Evolutionary conservation across 2,329 filamentous ascomycete species (phyloP).

Genomic region (Didymosphaeria variabile): DNA sequence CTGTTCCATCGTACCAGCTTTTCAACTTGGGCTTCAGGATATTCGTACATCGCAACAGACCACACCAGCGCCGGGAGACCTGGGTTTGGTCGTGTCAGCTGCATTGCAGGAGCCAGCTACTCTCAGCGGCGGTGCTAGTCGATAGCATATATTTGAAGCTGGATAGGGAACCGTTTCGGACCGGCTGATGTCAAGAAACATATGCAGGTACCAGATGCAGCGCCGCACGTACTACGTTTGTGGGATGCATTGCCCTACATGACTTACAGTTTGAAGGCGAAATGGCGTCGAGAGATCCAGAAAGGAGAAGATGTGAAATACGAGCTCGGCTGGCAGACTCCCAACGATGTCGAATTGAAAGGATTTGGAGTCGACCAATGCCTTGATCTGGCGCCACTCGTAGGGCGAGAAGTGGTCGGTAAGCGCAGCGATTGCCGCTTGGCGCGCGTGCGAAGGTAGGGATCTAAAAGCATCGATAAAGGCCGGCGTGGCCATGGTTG

Average conservation of each 20-base stretch:
- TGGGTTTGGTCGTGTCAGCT: conserved; percentile 19
- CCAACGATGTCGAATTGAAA: conserved; percentile 48
- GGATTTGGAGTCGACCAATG: conserved; percentile 25
- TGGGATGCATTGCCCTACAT: not conserved
- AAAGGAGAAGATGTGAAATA: conserved; percentile 45
- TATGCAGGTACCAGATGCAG: conserved; percentile 2
- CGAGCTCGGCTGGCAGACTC: conserved; percentile 50
- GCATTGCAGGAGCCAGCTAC: not conserved
- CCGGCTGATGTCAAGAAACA: not conserved
- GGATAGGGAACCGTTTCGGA: not conserved
- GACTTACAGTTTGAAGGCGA: conserved; percentile 39
- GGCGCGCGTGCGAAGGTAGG: conserved; percentile 27
- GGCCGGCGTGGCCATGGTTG: conserved; percentile 15
- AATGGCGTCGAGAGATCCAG: conserved; percentile 42
- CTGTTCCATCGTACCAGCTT: conserved; percentile 34
- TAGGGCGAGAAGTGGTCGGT: conserved; percentile 35
- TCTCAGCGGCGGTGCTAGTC: not conserved
- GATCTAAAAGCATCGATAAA: conserved; percentile 31
- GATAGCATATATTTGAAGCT: conserved; percentile 1
- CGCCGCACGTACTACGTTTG: not conserved
- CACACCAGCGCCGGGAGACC: conserved; percentile 48
- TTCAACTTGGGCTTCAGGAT: conserved; percentile 32
- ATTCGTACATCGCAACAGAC: conserved; percentile 34
- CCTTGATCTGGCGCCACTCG: conserved; percentile 42
- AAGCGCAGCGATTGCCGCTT: conserved; percentile 35